Base-by-base conservation (phyloP, 352 stramenopile genomes). In the Phytophthora sp. region DNA sequence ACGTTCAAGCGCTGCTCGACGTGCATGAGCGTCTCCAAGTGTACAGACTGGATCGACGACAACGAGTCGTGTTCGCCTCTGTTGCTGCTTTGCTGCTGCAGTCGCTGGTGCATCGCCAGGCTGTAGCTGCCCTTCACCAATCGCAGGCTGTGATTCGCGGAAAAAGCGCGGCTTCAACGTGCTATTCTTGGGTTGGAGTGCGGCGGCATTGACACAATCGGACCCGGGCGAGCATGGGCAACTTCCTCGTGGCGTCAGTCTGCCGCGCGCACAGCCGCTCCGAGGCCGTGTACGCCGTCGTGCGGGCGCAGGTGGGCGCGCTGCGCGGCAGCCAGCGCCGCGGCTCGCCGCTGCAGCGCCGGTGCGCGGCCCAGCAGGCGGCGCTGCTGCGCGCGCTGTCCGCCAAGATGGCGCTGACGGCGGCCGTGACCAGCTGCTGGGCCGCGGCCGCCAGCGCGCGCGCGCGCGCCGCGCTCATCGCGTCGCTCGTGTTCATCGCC, bases 181-280 rank as follows among this genome's bases (percentile, higher is more conserved):
- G 23, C 45, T 69, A 65, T 65, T 70, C 17, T 44, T 60, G 61
- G 61, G 54, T 65, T 57, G 43, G 54, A 24, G 50, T 64, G 21
- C 12, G 11, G 10, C 12, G 5, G n/a, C 38, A 52, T 59, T 44
- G 35, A 58, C 30, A 32, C 57, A 58, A 38, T 61, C 56, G 28
- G 37, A 62, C 52, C 7, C 12, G 3, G 52, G 32, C 34, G 3
- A 56, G 32, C 34, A 76, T 76, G 67, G 67, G 67, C 39, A 76
- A 76, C 55, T 58, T 69, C 24, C 45, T 76, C 23, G 62, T 76
- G 35, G 52, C 67, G 39, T 69, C 67, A 13, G 51, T 66, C 30
- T 76, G 67, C 23, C 55, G 53, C 34, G 67, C 62, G 12, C 67
- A 66, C 57, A 54, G 46, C 39, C 55, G 62, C 55, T 76, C 67